Conservation (phyloP, 768 basidiomycete genomes). For the Neoboletus subvelutipes region DNA sequence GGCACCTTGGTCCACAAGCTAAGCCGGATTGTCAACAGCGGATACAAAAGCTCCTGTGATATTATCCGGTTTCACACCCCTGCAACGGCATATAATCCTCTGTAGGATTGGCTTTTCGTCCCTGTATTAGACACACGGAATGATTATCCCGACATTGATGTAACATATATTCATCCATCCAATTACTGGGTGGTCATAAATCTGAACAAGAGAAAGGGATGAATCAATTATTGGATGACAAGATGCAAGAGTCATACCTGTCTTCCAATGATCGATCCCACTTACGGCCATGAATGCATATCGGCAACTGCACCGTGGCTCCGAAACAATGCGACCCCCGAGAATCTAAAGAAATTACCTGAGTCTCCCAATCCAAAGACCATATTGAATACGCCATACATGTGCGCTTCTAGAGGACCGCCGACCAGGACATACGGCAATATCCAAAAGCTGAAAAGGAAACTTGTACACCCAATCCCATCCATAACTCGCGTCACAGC, state of each 20-base stretch:
- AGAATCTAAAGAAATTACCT: background rate
- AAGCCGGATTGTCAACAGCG: background rate
- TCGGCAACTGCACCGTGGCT: background rate
- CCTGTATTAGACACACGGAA: background rate
- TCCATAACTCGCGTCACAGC: background rate
- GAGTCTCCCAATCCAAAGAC: background rate
- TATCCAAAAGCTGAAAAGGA: background rate
- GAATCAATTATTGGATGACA: background rate
- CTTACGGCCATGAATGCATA: background rate
- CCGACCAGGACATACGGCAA: background rate
- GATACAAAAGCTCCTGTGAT: background rate
- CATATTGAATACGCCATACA: background rate
- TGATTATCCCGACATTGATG: background rate
- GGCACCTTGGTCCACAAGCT: background rate
- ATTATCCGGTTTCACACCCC: background rate
- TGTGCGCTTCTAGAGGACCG: background rate
- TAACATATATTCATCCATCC: background rate
- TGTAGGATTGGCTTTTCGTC: background rate
- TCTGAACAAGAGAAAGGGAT: background rate
- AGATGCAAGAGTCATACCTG: background rate
- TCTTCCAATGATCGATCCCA: background rate
- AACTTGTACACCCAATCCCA: background rate
- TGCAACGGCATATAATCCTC: background rate
- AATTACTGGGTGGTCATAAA: background rate
- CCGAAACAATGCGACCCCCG: background rate